Base-by-base conservation (phyloP, 1,139 yeast species). In the Arxiozyma heterogenica region DNA sequence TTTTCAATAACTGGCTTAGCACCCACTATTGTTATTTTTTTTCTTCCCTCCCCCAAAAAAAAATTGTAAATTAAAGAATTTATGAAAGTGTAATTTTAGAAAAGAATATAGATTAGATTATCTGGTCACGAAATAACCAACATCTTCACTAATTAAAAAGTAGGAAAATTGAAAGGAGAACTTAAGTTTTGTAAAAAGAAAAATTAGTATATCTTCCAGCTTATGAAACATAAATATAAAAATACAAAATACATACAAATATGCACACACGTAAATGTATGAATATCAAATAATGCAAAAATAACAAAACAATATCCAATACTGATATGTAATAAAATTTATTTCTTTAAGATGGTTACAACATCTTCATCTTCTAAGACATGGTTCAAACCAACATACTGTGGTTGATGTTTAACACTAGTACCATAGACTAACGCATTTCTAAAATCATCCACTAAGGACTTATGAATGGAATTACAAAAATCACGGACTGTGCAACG, bases 381-480 rank as follows among this genome's bases (percentile, higher is more conserved):
- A 73, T 94, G 98, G 51, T 78, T 72, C 62, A 93, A 77, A 47
- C 98, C 98, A 49, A 91, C 98, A 61, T 83, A 81, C 73, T 93
- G 98, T n/a, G 98, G 98, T 72, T 91, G 97, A 71, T 93, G 98
- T 75, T 93, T 93, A 53, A 91, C 98, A 65, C 95, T 85, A 21
- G 88, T 79, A 46, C 98, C 98, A 67, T 77, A 91, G 1, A 93
- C 98, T 60, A 89, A 79, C 1, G 98, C 98, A 64, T 82, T 86
- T 72, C 88, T 86, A 72, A 94, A 94, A 65, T 94, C 96, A 53
- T 86, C 95, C 42, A 91, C 95, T 70, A 93, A 77, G 48, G 93
- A 83, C 73, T 91, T 93, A 76, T 93, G 99, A 63, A 93, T 94
- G 60, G 93, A 87, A 71, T 90, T 89, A 81, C 98, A 94, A 55